phyloP scores from a whole-genome alignment of 345 rosid species.

The Turritis glabra region DNA sequence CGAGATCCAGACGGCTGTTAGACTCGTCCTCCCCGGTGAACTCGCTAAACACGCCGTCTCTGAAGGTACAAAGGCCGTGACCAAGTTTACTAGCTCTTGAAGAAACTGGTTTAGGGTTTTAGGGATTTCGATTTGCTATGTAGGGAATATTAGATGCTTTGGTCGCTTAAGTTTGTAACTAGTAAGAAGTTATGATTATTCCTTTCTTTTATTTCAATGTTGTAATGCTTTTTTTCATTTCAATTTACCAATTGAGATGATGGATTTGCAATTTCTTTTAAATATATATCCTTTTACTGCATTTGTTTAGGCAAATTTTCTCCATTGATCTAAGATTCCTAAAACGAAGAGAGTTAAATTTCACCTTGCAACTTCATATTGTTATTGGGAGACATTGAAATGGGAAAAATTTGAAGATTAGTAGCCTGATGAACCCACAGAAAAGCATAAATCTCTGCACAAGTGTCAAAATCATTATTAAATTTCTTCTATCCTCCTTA shows the following conservation, averaged over 20 bases:
- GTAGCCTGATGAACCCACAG: not conserved
- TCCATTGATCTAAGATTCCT: not conserved
- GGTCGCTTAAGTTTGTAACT: not conserved
- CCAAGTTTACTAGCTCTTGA: slow-evolving; percentile 65
- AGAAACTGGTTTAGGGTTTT: not conserved
- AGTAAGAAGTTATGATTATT: not conserved
- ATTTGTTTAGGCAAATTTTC: not conserved
- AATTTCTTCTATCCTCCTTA: too few relatives aligned
- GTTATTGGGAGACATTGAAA: not conserved
- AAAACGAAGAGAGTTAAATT: not conserved
- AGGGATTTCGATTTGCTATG: not conserved
- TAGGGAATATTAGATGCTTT: not conserved
- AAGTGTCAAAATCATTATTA: not conserved
- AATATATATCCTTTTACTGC: not conserved
- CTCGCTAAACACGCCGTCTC: slow-evolving; percentile 75
- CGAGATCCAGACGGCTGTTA: slow-evolving; percentile 74
- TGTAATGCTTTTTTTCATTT: not conserved
- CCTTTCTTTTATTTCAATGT: not conserved
- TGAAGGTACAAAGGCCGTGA: slow-evolving; percentile 76
- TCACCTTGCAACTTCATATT: too few relatives aligned
- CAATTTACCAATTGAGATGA: not conserved
- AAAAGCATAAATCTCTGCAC: not conserved
- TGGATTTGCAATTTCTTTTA: not conserved
- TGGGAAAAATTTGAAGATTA: not conserved
- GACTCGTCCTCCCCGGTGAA: slow-evolving; percentile 70